These are phyloP conservation scores for Mrakia hoshinonis DNA, from an alignment of 768 basidiomycete genomes.

Conservation along the genomic window DNA sequence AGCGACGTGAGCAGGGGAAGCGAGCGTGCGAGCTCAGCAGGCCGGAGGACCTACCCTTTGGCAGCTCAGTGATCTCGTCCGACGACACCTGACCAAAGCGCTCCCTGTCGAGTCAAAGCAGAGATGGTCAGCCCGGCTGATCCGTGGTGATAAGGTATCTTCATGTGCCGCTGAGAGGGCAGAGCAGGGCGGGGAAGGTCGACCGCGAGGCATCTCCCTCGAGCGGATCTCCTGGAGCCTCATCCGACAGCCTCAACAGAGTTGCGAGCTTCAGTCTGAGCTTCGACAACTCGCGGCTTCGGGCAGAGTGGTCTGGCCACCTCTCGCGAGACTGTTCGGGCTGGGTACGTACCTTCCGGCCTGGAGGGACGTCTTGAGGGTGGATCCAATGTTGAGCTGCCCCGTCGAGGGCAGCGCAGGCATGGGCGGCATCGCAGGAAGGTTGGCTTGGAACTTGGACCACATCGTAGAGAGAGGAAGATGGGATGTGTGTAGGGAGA, in stretches of 20 bases:
- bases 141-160: no score
- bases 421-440: slow-evolving; percentile 23
- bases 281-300: no score
- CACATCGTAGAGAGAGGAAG: slow-evolving; percentile 15
- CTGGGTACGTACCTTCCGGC: slow-evolving; percentile 54
- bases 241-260: no score
- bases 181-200: no score
- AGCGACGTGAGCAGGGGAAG: slow-evolving; percentile 2
- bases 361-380: slow-evolving; percentile 72
- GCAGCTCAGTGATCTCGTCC: slow-evolving; percentile 90
- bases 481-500: not conserved
- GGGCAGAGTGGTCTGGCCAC: no score
- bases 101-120: slow-evolving; percentile 45
- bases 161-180: no score
- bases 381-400: slow-evolving; percentile 40
- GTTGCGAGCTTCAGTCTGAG: no score
- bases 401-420: slow-evolving; percentile 4
- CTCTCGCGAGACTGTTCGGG: no score
- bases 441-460: slow-evolving; percentile 22
- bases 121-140: not conserved
- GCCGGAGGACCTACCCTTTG: slow-evolving; percentile 54
- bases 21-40: not conserved
- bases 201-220: no score
- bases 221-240: no score
- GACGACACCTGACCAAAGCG: slow-evolving; percentile 77